These are phyloP conservation scores for Favolaschia claudopus DNA, from an alignment of 768 basidiomycete genomes.

Conservation along the genomic window DNA sequence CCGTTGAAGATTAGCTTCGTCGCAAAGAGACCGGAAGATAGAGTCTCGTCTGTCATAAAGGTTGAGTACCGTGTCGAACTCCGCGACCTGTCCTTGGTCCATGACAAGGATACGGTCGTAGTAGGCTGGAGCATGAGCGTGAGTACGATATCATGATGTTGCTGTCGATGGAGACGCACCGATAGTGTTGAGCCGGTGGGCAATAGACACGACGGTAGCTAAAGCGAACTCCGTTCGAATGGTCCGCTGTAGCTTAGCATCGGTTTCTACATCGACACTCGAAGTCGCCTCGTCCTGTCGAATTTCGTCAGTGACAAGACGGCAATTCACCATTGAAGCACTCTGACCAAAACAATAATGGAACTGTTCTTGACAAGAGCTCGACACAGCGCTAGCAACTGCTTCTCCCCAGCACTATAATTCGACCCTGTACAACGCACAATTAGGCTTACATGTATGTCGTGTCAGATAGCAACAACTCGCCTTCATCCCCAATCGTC, in stretches of 20 bases:
- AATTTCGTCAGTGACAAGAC: neutral
- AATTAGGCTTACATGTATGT: neutral
- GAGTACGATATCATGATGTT: constrained; percentile 10
- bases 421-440: constrained; percentile 52
- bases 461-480: constrained; percentile 2
- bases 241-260: constrained; percentile 66
- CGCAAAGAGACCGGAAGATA: constrained; percentile 74
- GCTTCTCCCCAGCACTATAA: constrained; percentile 73
- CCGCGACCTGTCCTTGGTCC: constrained; percentile 71
- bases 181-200: constrained; percentile 67
- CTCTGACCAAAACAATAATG: constrained; percentile 63
- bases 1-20: constrained; percentile 72
- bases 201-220: constrained; percentile 64
- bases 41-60: constrained; percentile 68
- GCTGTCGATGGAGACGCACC: constrained; percentile 37
- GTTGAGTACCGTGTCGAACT: constrained; percentile 76
- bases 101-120: constrained; percentile 79
- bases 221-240: constrained; percentile 67
- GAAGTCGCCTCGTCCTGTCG: constrained; percentile 69
- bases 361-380: constrained; percentile 68
- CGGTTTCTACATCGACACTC: constrained; percentile 68
- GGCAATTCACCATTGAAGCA: neutral
- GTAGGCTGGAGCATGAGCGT: constrained; percentile 46
- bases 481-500: constrained; percentile 68
- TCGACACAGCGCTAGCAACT: constrained; percentile 67